A percentile compares a stretch with the other conserved stretches of the same genome.
Conservation (phyloP, 768 basidiomycete genomes). For the Strobilomyces confusus region DNA sequence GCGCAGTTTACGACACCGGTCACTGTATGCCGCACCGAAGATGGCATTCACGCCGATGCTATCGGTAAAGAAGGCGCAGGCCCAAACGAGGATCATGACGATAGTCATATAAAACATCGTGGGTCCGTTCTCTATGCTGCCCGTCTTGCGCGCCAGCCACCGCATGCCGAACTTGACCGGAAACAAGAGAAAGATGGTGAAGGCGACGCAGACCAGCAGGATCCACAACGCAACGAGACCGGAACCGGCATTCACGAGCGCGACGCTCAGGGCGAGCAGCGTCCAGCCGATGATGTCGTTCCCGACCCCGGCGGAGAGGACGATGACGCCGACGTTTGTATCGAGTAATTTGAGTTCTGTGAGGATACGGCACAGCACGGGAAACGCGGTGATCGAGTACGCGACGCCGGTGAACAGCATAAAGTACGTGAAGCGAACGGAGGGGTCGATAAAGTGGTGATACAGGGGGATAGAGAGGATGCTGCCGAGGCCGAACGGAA, state of each 20-base stretch:
- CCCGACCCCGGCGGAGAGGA: slow-evolving; percentile 88
- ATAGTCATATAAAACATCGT: slow-evolving; percentile 87
- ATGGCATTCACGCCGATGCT: slow-evolving; percentile 90
- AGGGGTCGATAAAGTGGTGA: slow-evolving; percentile 56
- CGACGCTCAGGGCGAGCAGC: slow-evolving; percentile 84
- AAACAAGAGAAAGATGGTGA: slow-evolving; percentile 72
- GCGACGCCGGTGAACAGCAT: slow-evolving; percentile 94
- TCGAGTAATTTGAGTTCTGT: slow-evolving; percentile 89
- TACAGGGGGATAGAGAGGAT: slow-evolving; percentile 57
- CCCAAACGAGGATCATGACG: slow-evolving; percentile 77
- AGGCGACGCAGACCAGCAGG: slow-evolving; percentile 74
- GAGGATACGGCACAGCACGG: slow-evolving; percentile 82
- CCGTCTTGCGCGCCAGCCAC: slow-evolving; percentile 75
- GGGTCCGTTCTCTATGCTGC: slow-evolving; percentile 78
- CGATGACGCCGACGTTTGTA: slow-evolving; percentile 89
- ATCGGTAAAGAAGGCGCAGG: slow-evolving; percentile 89
- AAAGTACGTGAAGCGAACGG: slow-evolving; percentile 79
- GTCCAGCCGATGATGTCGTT: slow-evolving; percentile 88
- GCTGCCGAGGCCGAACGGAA: slow-evolving; percentile 87
- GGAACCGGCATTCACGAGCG: slow-evolving; percentile 83
- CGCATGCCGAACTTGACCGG: slow-evolving; percentile 56
- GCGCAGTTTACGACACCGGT: background rate
- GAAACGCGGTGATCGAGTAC: slow-evolving; percentile 84
- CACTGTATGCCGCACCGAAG: slow-evolving; percentile 52
- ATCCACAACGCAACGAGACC: slow-evolving; percentile 86